Percentiles rank a stretch among this genome's conserved stretches.
Conservation (phyloP, 306 rosid genomes). For the Mimosa pudica region DNA sequence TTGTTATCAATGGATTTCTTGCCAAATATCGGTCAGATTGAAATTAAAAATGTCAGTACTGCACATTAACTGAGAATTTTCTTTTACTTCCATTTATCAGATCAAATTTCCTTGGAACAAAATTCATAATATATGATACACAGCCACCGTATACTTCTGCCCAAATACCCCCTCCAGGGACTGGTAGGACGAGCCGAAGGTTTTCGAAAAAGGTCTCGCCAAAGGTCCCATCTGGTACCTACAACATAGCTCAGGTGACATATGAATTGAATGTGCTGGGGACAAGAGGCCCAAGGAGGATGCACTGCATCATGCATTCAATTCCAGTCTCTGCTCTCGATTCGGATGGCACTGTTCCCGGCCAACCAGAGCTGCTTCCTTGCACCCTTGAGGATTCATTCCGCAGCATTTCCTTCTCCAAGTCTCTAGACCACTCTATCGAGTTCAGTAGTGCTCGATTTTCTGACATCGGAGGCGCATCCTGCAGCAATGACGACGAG, state of each 20-base stretch:
- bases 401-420: conserved; percentile 74
- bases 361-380: conserved; percentile 73
- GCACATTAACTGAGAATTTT: neutral
- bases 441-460: conserved; percentile 83
- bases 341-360: conserved; percentile 72
- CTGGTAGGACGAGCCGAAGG: conserved; percentile 75
- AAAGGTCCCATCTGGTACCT: conserved; percentile 89
- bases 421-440: conserved; percentile 63
- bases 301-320: conserved; percentile 91
- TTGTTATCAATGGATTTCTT: neutral
- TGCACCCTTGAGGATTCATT: conserved; percentile 70
- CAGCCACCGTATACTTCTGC: conserved; percentile 74
- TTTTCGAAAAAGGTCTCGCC: conserved; percentile 93
- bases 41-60: neutral
- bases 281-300: conserved; percentile 91
- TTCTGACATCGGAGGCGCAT: conserved; percentile 64
- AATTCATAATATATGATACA: conserved; percentile 80
- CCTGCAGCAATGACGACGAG: conserved; percentile 49
- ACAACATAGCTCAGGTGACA: conserved; percentile 85
- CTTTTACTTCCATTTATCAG: conserved; percentile 49
- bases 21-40: conserved; percentile 10
- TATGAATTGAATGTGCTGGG: conserved; percentile 91
- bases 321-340: conserved; percentile 80
- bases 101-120: conserved; percentile 94
- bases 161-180: conserved; percentile 65